Base-by-base conservation (phyloP, 208 protist species). In the Angomonas deanei region DNA sequence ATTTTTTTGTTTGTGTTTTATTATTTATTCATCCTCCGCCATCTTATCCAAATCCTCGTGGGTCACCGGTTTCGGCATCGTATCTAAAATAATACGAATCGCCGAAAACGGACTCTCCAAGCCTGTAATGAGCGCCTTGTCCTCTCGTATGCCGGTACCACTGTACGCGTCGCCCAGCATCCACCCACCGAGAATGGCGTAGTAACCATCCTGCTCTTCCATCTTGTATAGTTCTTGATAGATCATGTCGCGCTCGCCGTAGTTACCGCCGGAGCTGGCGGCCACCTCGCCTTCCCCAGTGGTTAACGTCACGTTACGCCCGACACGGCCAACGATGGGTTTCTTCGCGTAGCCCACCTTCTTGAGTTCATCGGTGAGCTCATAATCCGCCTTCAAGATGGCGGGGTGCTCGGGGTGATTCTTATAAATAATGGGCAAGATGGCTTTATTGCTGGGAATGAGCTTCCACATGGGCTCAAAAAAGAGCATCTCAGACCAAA, bases 381-480 rank as follows among this genome's bases (percentile, higher is more conserved):
- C 72, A 55, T 90, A 93, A 60, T 83, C 79, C 2, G 86, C 63
- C 34, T 68, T 68, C 53, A 93, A 70, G 26, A 92, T 59, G 27
- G 84, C 83, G 2, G 86, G 84, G 66, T 93, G 87, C 15, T 86
- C 80, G 2, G 87, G 87, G 72, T 96, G 80, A 47, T 78, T 86
- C 55, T 79, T 62, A 70, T 92, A 95, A 38, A 95, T 75, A 53
- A 95, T 80, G 24, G 89, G 89, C 36, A 96, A 68, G 62, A 93
- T 94, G 0, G 87, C 87, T 77, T 96, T 96, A 74, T 96, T 96
- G 78, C 84, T 93, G 11, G 91, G 86, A 36, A 96, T 91, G 53
- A 94, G 47, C 68, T 96, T 96, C 91, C 91, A 96, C 78, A 96
- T 88, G 3, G 91, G 91, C 75, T 96, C 91, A 59, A 94, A 93